Evolutionary conservation across 139 green algal species (phyloP), one percentile per base, ranked within the genome.

Genomic region (Coccomyxa sp.): DNA sequence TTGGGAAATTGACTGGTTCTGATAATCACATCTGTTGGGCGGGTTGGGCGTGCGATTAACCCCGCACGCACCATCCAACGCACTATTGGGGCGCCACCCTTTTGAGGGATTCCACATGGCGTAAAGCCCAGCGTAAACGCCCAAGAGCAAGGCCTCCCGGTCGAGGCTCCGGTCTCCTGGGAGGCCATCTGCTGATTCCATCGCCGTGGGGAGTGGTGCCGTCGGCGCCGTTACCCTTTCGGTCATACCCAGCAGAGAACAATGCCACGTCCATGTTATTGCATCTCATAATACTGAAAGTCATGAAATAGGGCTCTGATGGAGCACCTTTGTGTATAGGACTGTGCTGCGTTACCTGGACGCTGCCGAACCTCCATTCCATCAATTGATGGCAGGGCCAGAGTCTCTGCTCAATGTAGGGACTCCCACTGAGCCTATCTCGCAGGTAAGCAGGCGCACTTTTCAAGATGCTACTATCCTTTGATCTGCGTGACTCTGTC

Each of bases 171-270:
- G 58, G 82, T 60, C 58, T 58, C 79, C 80, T 82, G 71, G 74
- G 77, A 81, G 31, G 45, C 45, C 79, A 81, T 15, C 81, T 88
- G 88, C 86, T 91, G 88, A 90, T 90, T 90, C 86, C 88, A 91
- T 91, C 82, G 82, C 85, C 88, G 86, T 90, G 79, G 81, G 88
- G 86, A 91, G 88, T 81, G 38, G 38, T 51, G 80, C 86, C 88
- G 32, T 58, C 74, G 67, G 27, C 25, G 25, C 79, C 13, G 10
- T 77, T 31, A 31, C 25, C n/a, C 27, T 77, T 31, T 51, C 12
- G 25, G 71, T n/a, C 58, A 57, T 82, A n/a, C 66, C 27, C 77
- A 80, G 17, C 63, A 32, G 17, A 31, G 13, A 76, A 57, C 57
- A 45, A n/a, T 77, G 10, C 23, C 14, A 76, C 25, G 58, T 25